Percentiles rank a stretch among this genome's conserved stretches.
Evolutionary conservation across 805 yeast species (phyloP).

Genomic region (Kuraishia ogatae): DNA sequence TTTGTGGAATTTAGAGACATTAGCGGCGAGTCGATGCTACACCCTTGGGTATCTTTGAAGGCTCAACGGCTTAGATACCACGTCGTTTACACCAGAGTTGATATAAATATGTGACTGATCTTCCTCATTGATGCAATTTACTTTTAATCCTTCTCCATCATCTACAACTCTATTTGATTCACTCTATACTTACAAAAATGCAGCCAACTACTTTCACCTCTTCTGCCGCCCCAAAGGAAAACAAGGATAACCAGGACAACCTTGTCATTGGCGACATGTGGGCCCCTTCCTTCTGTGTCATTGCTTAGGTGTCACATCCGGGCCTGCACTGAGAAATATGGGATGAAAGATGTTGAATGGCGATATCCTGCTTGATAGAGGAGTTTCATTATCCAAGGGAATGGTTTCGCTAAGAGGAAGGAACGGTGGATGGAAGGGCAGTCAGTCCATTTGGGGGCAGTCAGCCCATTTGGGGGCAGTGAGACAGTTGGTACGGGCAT

Average conservation of each 20-base stretch:
- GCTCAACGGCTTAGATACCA: too few species aligned
- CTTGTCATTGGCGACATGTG: conserved; percentile 1
- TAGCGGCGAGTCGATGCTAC: too few species aligned
- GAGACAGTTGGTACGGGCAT: too few species aligned
- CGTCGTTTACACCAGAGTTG: too few species aligned
- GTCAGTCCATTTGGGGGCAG: too few species aligned
- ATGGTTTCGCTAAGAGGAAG: too few species aligned
- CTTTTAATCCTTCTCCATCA: not conserved
- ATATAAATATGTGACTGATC: not conserved
- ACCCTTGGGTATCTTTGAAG: too few species aligned
- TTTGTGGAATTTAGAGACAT: too few species aligned
- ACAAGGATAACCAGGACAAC: conserved; percentile 1
- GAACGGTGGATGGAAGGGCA: too few species aligned
- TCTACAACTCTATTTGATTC: not conserved
- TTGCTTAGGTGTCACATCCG: not conserved
- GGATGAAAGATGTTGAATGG: not conserved
- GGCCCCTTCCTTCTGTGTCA: not conserved
- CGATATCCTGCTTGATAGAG: not conserved
- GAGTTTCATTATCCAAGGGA: not conserved
- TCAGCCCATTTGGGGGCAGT: too few species aligned
- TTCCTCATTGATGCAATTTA: not conserved
- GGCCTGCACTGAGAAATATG: not conserved
- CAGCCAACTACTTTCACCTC: conserved; percentile 1
- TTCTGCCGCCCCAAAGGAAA: conserved; percentile 1
- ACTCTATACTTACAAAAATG: not conserved